These are phyloP conservation scores for Solanum habrochaites DNA, from an alignment of 257 asterid genomes.

Conservation along the genomic window DNA sequence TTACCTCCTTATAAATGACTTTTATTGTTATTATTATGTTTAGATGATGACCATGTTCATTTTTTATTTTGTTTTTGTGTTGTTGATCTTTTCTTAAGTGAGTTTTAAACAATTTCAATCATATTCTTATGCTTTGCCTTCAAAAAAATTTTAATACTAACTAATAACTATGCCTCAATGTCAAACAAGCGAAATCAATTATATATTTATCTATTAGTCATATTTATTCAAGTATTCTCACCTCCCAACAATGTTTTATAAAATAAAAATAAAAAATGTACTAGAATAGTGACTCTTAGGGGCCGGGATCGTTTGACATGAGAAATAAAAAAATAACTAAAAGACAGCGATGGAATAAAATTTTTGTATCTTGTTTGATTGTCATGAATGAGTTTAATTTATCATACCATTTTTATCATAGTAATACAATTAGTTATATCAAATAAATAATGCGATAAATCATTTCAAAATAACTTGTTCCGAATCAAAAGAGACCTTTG, in stretches of 20 bases:
- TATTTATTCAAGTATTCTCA: not conserved
- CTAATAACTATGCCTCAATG: not conserved
- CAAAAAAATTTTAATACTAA: not conserved
- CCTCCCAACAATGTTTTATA: not conserved
- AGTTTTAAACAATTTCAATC: not conserved
- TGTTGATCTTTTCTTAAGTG: not conserved
- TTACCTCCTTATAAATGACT: too few relatives aligned
- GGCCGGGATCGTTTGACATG: too few relatives aligned
- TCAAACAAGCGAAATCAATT: not conserved
- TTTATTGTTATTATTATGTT: not conserved
- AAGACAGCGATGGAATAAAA: too few relatives aligned
- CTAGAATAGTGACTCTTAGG: not conserved
- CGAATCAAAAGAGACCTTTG: fast-evolving
- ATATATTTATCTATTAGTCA: too few relatives aligned
- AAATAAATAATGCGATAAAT: too few relatives aligned
- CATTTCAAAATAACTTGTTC: too few relatives aligned
- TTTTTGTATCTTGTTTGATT: too few relatives aligned
- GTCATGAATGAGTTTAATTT: too few relatives aligned
- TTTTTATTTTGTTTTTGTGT: not conserved
- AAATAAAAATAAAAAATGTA: not conserved
- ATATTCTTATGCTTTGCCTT: not conserved
- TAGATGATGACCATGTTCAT: not conserved
- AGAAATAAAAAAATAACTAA: too few relatives aligned
- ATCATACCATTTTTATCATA: too few relatives aligned
- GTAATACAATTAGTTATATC: too few relatives aligned